These are phyloP conservation scores for Sodiomyces alkalinus DNA, from an alignment of 2,329 filamentous ascomycete species.

Conservation along the genomic window DNA sequence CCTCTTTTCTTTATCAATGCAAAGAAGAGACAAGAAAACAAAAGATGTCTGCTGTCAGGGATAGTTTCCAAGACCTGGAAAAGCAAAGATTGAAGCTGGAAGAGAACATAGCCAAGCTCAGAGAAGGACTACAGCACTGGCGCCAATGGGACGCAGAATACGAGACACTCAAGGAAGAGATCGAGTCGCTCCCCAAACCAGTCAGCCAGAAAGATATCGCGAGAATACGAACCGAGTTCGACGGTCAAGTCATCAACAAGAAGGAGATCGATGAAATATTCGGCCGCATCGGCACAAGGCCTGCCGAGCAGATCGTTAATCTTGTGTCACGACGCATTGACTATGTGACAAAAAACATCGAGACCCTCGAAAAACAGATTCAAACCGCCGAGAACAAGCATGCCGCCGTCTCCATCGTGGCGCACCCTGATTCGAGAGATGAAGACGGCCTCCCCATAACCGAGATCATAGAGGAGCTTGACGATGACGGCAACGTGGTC, in stretches of 20 bases:
- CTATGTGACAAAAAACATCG: slow-evolving; percentile 74
- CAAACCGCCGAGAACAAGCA: slow-evolving; percentile 54
- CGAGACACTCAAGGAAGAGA: slow-evolving; percentile 72
- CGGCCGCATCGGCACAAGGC: slow-evolving; percentile 28
- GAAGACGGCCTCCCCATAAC: slow-evolving; percentile 65
- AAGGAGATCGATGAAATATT: slow-evolving; percentile 38
- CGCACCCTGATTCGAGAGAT: slow-evolving; percentile 44
- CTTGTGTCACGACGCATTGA: slow-evolving; percentile 65
- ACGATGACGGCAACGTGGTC: slow-evolving; percentile 77
- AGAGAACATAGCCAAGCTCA: slow-evolving; percentile 57
- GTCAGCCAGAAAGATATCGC: slow-evolving; percentile 38
- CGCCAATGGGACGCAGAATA: slow-evolving; percentile 85
- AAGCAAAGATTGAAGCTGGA: slow-evolving; percentile 62
- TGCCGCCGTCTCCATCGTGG: slow-evolving; percentile 43
- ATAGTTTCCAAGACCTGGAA: slow-evolving; percentile 54
- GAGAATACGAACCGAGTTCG: slow-evolving; percentile 40
- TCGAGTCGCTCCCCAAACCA: slow-evolving; percentile 38
- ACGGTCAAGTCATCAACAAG: slow-evolving; percentile 45
- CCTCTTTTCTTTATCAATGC: too few species aligned
- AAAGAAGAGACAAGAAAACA: too few species aligned
- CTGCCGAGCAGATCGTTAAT: slow-evolving; percentile 47
- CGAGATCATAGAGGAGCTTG: slow-evolving; percentile 84
- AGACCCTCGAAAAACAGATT: slow-evolving; percentile 58
- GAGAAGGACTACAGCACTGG: slow-evolving; percentile 72
- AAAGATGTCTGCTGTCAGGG: slow-evolving; percentile 25